Base-by-base conservation (phyloP, 345 rosid genomes). In the Rhodamnia rubescens region DNA sequence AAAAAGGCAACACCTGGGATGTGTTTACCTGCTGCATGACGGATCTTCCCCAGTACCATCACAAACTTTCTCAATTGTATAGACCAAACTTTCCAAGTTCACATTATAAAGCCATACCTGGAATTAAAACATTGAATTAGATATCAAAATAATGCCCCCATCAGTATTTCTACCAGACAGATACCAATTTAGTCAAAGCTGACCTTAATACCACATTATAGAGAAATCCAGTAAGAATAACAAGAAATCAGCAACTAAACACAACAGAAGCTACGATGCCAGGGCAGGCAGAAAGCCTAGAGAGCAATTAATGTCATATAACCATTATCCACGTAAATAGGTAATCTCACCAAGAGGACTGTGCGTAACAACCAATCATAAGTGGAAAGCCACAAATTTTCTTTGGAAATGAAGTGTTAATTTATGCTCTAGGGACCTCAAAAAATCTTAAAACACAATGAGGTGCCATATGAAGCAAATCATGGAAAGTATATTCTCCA, bases 31-130 rank as follows among this genome's bases (percentile, higher is more conserved):
- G 92, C 98, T 90, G 87, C 99, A 97, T 64, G 89, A 42, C 20
- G 98, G 96, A 87, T 97, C 99, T 89, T 97, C 99, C 82, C 99
- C 99, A 8, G 99, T 90, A 87, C 86, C 89, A 90, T 97, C 99
- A 88, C 99, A 97, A 85, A 93, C 87, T 89, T 90, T 93, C 92
- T 97, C 99, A 26, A 90, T 88, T 82, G 74, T 53, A 88, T 91
- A 90, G 87, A 93, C 91, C 84, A 93, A 90, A 89, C 96, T 93
- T 91, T 87, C 93, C 78, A 90, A n/a, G 84, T 90, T 94, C 88
- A 93, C 58, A 85, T 89, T 86, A 89, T 93, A 91, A 42, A 94
- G 86, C 98, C 95, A 94, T 50, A 94, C 95, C 96, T 93, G 91
- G 87, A 89, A 86, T 52, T 8, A 61, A 83, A 16, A 54, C 78